A percentile compares a stretch with the other conserved stretches of the same genome.
Evolutionary conservation across 2,329 filamentous ascomycete species (phyloP).

Genomic region (Phaeomoniella chlamydospora): DNA sequence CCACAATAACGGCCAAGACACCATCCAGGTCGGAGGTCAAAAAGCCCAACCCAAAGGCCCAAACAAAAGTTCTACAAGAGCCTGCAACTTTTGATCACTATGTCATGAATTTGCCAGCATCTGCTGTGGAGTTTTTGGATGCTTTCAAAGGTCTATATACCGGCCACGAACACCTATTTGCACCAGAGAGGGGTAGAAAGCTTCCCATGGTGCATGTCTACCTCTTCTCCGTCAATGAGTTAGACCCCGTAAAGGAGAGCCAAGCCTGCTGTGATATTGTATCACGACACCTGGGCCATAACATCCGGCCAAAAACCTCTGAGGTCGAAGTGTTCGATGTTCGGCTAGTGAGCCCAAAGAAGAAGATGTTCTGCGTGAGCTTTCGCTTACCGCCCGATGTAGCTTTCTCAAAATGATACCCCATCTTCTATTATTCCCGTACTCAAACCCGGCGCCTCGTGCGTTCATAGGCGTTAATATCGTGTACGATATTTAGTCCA

Average conservation of each 20-base stretch:
- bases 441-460: no score
- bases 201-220: constrained; percentile 86
- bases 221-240: constrained; percentile 60
- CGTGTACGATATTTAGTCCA: no score
- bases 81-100: constrained; percentile 79
- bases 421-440: no score
- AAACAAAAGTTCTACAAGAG: constrained; percentile 26
- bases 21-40: constrained; percentile 14
- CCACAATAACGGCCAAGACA: constrained; percentile 30
- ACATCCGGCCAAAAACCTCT: constrained; percentile 39
- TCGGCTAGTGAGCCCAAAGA: constrained; percentile 78
- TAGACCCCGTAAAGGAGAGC: constrained; percentile 18
- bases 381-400: constrained; percentile 74
- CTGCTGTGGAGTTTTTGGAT: constrained; percentile 69
- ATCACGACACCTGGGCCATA: constrained; percentile 42
- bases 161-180: constrained; percentile 53
- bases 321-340: constrained; percentile 50
- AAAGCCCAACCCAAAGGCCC: constrained; percentile 8
- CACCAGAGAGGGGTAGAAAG: constrained; percentile 39
- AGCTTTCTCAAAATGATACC: constrained; percentile 43
- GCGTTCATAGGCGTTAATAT: no score
- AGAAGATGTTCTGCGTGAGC: constrained; percentile 92
- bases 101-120: constrained; percentile 93
- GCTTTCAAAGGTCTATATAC: constrained; percentile 67
- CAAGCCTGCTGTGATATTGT: constrained; percentile 45